These are phyloP conservation scores for Cenchrus purpureus DNA, from an alignment of 176 grass and related monocot species.

Conservation along the genomic window DNA sequence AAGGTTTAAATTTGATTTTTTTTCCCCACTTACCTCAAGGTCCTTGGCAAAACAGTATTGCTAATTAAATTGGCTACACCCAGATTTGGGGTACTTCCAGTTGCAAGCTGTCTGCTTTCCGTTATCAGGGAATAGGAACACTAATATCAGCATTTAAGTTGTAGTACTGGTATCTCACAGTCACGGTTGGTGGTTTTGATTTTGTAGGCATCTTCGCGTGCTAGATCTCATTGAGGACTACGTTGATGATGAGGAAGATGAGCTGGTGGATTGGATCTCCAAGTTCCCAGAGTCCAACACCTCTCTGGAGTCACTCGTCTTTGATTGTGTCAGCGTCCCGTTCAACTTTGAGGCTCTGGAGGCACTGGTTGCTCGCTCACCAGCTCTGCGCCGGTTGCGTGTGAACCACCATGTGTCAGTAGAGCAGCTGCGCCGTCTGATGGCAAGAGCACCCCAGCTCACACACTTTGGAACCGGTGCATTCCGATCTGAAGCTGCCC, in stretches of 20 bases:
- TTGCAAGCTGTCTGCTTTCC: background rate
- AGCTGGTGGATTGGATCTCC: conserved; percentile 86
- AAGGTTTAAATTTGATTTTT: conserved; percentile 3
- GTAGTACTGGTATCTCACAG: conserved; percentile 20
- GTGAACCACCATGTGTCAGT: conserved; percentile 80
- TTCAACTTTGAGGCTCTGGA: conserved; percentile 89
- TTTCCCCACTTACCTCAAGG: background rate
- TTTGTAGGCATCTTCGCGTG: conserved; percentile 68
- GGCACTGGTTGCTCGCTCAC: conserved; percentile 72
- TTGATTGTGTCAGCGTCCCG: conserved; percentile 60
- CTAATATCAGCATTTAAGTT: background rate
- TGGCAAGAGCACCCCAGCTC: conserved; percentile 78
- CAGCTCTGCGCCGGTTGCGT: conserved; percentile 49
- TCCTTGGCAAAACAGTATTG: conserved; percentile 4
- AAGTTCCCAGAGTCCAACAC: conserved; percentile 77
- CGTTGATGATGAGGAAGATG: conserved; percentile 71
- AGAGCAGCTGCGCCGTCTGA: conserved; percentile 72
- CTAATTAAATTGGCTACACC: conserved; percentile 17
- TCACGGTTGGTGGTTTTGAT: background rate
- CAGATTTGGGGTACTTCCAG: background rate
- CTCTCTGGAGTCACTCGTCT: conserved; percentile 69
- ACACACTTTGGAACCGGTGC: conserved; percentile 85
- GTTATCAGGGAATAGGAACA: background rate
- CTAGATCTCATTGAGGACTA: conserved; percentile 90
- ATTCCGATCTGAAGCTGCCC: conserved; percentile 61